Conservation (phyloP, 2,329 filamentous ascomycete species). For the Lecanosticta acicola region DNA sequence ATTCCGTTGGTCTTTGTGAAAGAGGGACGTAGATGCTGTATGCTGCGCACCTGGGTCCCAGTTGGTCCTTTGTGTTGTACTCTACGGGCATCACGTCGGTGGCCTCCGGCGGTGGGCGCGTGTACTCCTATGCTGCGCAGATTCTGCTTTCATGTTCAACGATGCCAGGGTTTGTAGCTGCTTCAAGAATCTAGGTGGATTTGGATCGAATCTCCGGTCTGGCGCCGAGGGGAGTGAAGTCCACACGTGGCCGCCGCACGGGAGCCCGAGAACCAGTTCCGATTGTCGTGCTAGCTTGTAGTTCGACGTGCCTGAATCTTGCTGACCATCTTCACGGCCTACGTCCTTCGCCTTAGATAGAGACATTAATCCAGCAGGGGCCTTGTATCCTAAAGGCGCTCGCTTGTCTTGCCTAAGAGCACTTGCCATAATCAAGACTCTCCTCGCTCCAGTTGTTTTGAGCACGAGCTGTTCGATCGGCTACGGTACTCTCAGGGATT, state of each 20-base stretch:
- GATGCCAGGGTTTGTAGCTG: background rate
- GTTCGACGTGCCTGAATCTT: background rate
- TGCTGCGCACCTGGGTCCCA: slow-evolving; percentile 5
- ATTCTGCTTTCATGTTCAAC: slow-evolving; percentile 2
- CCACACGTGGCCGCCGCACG: slow-evolving; percentile 6
- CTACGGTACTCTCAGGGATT: background rate
- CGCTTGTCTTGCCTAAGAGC: slow-evolving; percentile 7
- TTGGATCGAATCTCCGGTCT: slow-evolving; percentile 3
- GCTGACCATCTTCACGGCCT: background rate
- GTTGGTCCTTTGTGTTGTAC: background rate
- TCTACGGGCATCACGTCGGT: slow-evolving; percentile 1
- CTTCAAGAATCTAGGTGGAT: slow-evolving; percentile 2
- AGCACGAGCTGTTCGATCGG: slow-evolving; percentile 3
- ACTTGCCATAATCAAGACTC: slow-evolving; percentile 6
- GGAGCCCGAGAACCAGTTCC: slow-evolving; percentile 2
- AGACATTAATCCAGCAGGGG: background rate
- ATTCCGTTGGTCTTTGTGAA: slow-evolving; percentile 7
- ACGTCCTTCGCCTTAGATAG: background rate
- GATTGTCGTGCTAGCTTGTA: slow-evolving; percentile 7
- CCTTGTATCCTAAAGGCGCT: slow-evolving; percentile 1
- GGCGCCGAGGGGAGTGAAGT: slow-evolving; percentile 6
- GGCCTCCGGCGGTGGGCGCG: background rate
- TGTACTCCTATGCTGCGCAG: background rate
- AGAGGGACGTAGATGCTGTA: slow-evolving; percentile 9
- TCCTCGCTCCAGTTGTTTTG: slow-evolving; percentile 1